Evolutionary conservation across 192 early-diverging fungal genomes (phyloP).

Genomic region (Chytriomyces hyalinus): DNA sequence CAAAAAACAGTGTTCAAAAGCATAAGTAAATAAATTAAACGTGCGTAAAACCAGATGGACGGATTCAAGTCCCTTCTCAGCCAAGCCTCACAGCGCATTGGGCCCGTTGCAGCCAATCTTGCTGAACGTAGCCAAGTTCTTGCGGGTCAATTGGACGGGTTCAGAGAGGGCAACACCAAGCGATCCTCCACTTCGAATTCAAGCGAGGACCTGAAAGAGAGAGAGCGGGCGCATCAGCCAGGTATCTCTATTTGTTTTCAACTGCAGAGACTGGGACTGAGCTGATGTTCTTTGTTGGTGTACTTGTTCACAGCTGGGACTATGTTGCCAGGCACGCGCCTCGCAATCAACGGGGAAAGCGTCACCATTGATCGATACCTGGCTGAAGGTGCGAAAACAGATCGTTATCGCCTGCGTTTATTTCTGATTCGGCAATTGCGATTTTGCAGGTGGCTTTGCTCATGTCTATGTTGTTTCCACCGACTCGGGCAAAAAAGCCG

Average conservation of each 20-base stretch:
- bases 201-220: background rate
- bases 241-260: background rate
- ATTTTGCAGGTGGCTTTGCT: constrained; percentile 80
- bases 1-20: constrained; percentile 15
- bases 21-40: background rate
- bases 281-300: background rate
- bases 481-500: constrained; percentile 59
- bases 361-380: constrained; percentile 76
- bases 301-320: constrained; percentile 45
- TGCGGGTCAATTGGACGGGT: background rate
- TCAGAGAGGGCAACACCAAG: background rate
- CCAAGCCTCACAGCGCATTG: background rate
- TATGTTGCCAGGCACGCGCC: constrained; percentile 66
- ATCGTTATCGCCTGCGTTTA: background rate
- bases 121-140: background rate
- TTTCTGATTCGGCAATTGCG: background rate
- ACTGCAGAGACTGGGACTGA: background rate
- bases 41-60: background rate
- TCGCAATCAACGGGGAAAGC: constrained; percentile 60
- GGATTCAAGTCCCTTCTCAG: background rate
- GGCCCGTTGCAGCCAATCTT: background rate
- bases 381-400: constrained; percentile 64
- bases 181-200: background rate
- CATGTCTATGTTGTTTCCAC: constrained; percentile 83
- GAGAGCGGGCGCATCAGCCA: too few relatives aligned